Conservation (phyloP, 306 rosid genomes). For the Parietaria judaica region DNA sequence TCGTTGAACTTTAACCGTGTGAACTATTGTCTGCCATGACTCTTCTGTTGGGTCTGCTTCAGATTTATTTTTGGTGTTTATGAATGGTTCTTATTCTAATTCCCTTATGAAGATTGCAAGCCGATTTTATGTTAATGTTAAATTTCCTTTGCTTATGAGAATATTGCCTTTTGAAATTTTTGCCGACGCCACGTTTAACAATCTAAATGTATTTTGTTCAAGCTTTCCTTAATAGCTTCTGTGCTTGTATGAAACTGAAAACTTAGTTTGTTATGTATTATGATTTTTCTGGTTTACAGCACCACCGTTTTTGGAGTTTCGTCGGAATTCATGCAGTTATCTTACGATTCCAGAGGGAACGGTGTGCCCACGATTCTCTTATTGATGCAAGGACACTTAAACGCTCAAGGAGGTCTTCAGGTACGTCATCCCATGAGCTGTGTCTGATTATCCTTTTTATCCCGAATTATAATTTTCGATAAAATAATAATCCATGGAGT, state of each 20-base stretch:
- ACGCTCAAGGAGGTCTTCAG: slow-evolving; percentile 78
- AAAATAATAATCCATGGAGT: not conserved
- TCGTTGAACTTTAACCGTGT: too few species aligned
- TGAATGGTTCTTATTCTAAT: not conserved
- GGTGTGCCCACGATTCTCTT: slow-evolving; percentile 88
- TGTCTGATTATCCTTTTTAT: not conserved
- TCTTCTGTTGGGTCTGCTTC: too few species aligned
- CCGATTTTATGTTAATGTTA: not conserved
- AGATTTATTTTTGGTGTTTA: too few species aligned
- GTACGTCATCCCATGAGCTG: slow-evolving; percentile 27
- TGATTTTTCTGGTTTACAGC: slow-evolving; percentile 34
- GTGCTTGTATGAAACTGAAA: not conserved
- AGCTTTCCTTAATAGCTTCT: not conserved
- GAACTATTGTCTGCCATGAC: too few species aligned
- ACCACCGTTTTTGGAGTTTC: slow-evolving; percentile 90
- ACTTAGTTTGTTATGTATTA: too few species aligned
- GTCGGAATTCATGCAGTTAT: slow-evolving; percentile 83
- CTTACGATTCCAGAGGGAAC: slow-evolving; percentile 84
- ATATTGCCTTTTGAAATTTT: too few species aligned
- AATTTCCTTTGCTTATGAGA: not conserved
- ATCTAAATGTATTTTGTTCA: too few species aligned
- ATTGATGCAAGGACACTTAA: slow-evolving; percentile 66
- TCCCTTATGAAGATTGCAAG: not conserved
- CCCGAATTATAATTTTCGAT: slow-evolving; percentile 3
- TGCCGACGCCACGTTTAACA: too few species aligned